A percentile compares a stretch with the other conserved stretches of the same genome.
Evolutionary conservation across 306 rosid genomes (phyloP).

Genomic region (Vigna trinervia): DNA sequence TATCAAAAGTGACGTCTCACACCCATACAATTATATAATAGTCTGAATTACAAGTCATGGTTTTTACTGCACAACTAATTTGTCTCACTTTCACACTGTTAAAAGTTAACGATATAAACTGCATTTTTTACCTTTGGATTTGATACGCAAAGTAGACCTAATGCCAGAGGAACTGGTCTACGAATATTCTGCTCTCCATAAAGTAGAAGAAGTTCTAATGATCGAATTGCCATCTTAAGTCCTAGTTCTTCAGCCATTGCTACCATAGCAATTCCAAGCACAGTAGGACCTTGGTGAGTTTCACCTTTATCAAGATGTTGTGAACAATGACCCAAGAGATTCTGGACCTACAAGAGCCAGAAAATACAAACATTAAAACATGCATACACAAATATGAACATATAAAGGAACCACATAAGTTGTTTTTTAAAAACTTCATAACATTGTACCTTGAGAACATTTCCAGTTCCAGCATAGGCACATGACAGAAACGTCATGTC

Average conservation of each 20-base stretch:
- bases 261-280: conserved; percentile 98
- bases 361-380: conserved; percentile 36
- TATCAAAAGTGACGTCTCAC: no score
- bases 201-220: no score
- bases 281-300: conserved; percentile 83
- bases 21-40: no score
- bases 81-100: no score
- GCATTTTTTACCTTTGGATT: no score
- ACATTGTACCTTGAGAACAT: conserved; percentile 80
- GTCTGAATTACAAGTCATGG: no score
- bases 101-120: no score
- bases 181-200: no score
- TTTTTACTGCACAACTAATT: no score
- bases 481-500: conserved; percentile 96
- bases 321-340: conserved; percentile 95
- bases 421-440: background rate
- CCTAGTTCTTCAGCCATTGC: conserved; percentile 99
- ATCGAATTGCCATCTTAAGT: conserved; percentile 11
- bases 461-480: conserved; percentile 99
- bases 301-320: conserved; percentile 98
- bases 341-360: conserved; percentile 72
- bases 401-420: conserved; percentile 24
- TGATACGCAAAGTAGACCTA: no score
- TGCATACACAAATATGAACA: conserved; percentile 39
- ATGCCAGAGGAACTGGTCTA: no score